Percentiles rank a stretch among this genome's conserved stretches.
Evolutionary conservation across 2,329 filamentous ascomycete species (phyloP).

Genomic region (Torrubiellomyces zombiae): DNA sequence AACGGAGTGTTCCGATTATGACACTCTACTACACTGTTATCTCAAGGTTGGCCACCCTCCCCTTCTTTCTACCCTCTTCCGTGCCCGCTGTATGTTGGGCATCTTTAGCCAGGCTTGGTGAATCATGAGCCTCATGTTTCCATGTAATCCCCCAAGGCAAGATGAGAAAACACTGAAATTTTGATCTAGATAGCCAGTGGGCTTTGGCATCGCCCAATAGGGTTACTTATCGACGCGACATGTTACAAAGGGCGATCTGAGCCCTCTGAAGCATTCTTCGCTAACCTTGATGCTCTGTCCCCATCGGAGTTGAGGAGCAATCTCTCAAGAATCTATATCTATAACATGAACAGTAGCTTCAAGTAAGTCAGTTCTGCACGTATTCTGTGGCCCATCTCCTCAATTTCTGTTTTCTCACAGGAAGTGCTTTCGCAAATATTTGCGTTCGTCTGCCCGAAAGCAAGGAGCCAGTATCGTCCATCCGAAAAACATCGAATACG

Average conservation of each 20-base stretch:
- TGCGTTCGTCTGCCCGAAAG: conserved; percentile 44
- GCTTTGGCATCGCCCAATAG: conserved; percentile 53
- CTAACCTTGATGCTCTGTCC: conserved; percentile 44
- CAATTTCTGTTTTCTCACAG: conserved; percentile 6
- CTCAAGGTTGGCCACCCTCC: conserved; percentile 33
- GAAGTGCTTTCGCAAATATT: conserved; percentile 47
- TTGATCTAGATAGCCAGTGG: conserved; percentile 46
- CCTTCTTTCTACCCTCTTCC: too few species aligned
- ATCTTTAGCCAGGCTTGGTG: too few species aligned
- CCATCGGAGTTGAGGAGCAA: conserved; percentile 44
- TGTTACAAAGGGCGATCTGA: conserved; percentile 54
- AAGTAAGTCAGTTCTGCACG: conserved; percentile 26
- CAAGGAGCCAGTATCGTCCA: conserved; percentile 45
- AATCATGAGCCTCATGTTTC: too few species aligned
- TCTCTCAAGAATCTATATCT: conserved; percentile 46
- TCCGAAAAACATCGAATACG: conserved; percentile 48
- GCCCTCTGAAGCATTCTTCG: conserved; percentile 47
- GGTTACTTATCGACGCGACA: conserved; percentile 50
- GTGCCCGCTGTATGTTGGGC: too few species aligned
- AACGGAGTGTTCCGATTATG: conserved; percentile 45
- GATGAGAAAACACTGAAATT: too few species aligned
- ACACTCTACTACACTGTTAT: conserved; percentile 50
- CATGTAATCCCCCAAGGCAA: too few species aligned
- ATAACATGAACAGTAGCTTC: conserved; percentile 59
- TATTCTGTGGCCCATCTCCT: too few species aligned